Conservation (phyloP, 2,329 filamentous ascomycete genomes). For the Cladophialophora chaetospira region DNA sequence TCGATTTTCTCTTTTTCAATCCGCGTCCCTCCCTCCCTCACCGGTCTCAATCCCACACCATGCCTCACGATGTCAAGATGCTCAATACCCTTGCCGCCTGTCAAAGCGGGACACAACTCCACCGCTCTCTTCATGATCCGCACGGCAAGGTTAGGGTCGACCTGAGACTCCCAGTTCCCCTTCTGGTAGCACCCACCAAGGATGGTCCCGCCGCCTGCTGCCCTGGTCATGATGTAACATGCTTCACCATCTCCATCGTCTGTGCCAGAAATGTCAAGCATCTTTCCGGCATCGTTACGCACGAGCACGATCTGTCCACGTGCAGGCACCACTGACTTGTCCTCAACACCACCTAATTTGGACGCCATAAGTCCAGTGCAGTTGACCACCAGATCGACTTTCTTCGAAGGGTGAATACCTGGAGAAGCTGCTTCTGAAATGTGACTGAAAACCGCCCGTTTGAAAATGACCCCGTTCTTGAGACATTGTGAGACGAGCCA, state of each 20-base stretch:
- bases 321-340: slow-evolving; percentile 70
- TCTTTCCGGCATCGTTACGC: slow-evolving; percentile 71
- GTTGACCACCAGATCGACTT: slow-evolving; percentile 74
- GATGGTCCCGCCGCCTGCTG: slow-evolving; percentile 73
- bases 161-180: slow-evolving; percentile 74
- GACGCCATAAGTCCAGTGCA: slow-evolving; percentile 77
- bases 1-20: slow-evolving; percentile 71
- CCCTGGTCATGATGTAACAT: slow-evolving; percentile 79
- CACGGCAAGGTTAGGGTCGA: slow-evolving; percentile 73
- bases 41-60: slow-evolving; percentile 77
- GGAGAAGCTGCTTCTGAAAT: slow-evolving; percentile 71
- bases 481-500: slow-evolving; percentile 82
- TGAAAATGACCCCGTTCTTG: slow-evolving; percentile 68
- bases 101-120: slow-evolving; percentile 64
- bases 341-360: slow-evolving; percentile 77
- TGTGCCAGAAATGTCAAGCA: slow-evolving; percentile 70
- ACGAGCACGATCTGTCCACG: slow-evolving; percentile 84
- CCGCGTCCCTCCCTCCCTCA: slow-evolving; percentile 70
- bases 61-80: slow-evolving; percentile 77
- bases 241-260: slow-evolving; percentile 73
- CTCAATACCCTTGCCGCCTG: slow-evolving; percentile 67
- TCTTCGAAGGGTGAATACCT: slow-evolving; percentile 57
- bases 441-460: slow-evolving; percentile 65
- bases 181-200: slow-evolving; percentile 81
- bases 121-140: slow-evolving; percentile 81